Evolutionary conservation across 345 rosid genomes (phyloP), one percentile per base, ranked within the genome.

Genomic region (Citrus hindsii): DNA sequence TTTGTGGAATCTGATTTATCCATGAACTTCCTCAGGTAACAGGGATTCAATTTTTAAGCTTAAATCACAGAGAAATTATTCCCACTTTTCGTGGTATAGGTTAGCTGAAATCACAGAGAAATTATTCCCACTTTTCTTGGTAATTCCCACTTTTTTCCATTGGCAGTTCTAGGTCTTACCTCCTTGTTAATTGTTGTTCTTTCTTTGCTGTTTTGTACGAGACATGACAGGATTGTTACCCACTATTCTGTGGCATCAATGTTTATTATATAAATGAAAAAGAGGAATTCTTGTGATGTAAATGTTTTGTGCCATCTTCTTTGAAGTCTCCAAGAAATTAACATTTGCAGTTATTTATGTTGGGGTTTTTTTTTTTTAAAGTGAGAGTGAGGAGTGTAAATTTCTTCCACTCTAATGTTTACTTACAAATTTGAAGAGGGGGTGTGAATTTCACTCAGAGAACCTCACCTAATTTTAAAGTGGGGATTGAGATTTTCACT

Each of bases 11-110:
- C 72, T 58, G 67, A 73, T 61, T 18, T 12, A 67, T 24, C 56
- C 53, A 16, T 30, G n/a, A 37, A 32, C 40, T 27, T 24, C 6
- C 4, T 16, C 37, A 24, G 69, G 4, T 76, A 75, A 9, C 74
- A 71, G 22, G 61, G 74, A 72, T 75, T 80, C 76, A 64, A 59
- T 81, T 87, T 76, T 82, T 79, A 82, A 48, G 78, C 65, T 18
- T 28, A 67, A 63, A 56, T 67, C 72, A 68, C 69, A 46, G 77
- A 81, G 85, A 84, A 76, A 71, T 74, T 73, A 38, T 60, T 77
- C 61, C 51, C 67, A 61, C 69, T 25, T 33, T 24, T 59, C 73
- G 37, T 35, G n/a, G 71, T 59, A 86, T 79, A 71, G 80, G 82
- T 74, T 51, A 48, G 78, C 65, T 22, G 28, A 62, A 63, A 56